Conservation (phyloP, 176 grass and related monocot species). For the Oryza punctata region DNA sequence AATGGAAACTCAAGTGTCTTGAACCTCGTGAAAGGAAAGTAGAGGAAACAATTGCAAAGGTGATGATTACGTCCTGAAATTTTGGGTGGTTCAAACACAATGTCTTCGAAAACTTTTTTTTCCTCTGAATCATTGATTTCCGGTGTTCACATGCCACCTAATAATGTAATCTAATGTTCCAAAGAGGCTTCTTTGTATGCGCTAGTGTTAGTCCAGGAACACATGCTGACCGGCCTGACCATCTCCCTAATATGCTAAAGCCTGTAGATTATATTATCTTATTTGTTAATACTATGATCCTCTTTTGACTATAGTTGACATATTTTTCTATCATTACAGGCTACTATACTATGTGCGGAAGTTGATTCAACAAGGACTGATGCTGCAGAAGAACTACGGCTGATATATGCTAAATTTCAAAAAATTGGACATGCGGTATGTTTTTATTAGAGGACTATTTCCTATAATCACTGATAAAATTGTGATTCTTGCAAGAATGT, state of each 20-base stretch:
- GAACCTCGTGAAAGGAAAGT: conserved; percentile 55
- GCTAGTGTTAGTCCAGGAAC: neutral
- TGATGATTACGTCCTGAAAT: conserved; percentile 31
- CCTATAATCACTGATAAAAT: neutral
- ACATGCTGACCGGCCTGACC: neutral
- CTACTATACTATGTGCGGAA: conserved; percentile 41
- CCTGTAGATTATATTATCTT: neutral
- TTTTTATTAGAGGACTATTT: neutral
- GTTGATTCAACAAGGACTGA: conserved; percentile 16
- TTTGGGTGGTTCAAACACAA: conserved; percentile 21
- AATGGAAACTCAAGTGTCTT: conserved; percentile 56
- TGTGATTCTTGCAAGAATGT: neutral
- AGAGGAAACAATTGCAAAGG: conserved; percentile 55
- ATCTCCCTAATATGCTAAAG: neutral
- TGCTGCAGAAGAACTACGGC: conserved; percentile 39
- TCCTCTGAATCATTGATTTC: neutral
- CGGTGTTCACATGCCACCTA: neutral
- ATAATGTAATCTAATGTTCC: neutral
- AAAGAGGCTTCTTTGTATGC: neutral
- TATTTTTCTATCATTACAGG: conserved; percentile 43
- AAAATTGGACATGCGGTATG: conserved; percentile 55
- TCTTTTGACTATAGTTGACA: neutral
- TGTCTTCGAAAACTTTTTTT: conserved; percentile 7
- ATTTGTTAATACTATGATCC: neutral
- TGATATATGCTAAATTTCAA: conserved; percentile 45